phyloP scores from a whole-genome alignment of 2,329 filamentous ascomycete species.

The Gliomastix tumulicola region DNA sequence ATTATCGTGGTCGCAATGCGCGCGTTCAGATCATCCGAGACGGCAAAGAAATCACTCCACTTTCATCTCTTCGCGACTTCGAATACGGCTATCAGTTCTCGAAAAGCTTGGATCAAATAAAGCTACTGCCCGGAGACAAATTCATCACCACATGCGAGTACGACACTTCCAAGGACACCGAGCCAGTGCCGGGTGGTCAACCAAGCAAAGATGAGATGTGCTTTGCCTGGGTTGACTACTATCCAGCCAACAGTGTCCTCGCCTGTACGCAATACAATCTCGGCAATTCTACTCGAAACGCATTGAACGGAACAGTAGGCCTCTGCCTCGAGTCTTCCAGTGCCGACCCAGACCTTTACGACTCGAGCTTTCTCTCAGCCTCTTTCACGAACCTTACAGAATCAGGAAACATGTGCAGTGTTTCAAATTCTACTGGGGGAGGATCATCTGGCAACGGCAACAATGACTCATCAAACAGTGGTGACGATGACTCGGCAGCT shows the following conservation, averaged over 20 bases:
- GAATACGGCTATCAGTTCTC: conserved; percentile 4
- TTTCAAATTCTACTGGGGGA: background rate
- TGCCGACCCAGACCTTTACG: background rate
- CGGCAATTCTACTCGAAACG: background rate
- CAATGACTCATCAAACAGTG: background rate
- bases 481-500: conserved; percentile 1
- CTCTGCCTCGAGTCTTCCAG: background rate
- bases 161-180: conserved; percentile 2
- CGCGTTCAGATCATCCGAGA: conserved; percentile 4
- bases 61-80: conserved; percentile 4
- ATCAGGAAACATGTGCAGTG: background rate
- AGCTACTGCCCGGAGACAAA: conserved; percentile 2
- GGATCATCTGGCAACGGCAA: background rate
- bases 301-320: background rate
- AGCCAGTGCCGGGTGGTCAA: conserved; percentile 1
- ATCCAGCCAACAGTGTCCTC: conserved; percentile 1
- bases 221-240: conserved; percentile 5
- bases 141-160: conserved; percentile 3
- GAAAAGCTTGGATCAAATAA: conserved; percentile 3
- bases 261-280: conserved; percentile 1
- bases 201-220: conserved; percentile 3
- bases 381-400: background rate
- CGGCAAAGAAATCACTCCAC: conserved; percentile 2
- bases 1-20: conserved; percentile 2
- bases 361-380: background rate